phyloP scores from a whole-genome alignment of 23 red algal genomes.

The Gracilaria vermiculophylla region DNA sequence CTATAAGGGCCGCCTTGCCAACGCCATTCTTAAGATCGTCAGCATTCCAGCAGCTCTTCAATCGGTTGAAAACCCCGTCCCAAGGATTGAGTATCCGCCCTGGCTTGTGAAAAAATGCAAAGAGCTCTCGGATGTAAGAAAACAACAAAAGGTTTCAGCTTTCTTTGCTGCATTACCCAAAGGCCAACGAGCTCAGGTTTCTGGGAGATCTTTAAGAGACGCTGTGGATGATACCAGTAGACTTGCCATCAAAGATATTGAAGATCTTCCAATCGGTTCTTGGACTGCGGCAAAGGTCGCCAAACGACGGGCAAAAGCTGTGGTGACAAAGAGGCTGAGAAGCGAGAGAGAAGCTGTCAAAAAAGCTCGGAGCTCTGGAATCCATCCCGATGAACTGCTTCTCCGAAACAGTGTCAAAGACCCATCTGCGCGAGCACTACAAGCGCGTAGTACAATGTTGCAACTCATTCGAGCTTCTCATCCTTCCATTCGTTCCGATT shows the following conservation, averaged over 20 bases:
- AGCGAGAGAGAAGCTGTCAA: neutral
- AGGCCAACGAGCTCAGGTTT: neutral
- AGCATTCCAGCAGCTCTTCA: constrained; percentile 94
- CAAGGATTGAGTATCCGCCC: constrained; percentile 82
- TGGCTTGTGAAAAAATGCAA: constrained; percentile 79
- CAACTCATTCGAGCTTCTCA: constrained; percentile 32
- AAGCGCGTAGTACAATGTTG: constrained; percentile 12
- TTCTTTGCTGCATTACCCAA: constrained; percentile 70
- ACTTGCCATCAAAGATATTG: constrained; percentile 61
- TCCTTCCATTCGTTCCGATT: constrained; percentile 55
- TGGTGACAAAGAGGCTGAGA: constrained; percentile 32
- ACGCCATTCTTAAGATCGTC: constrained; percentile 89
- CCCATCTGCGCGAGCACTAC: constrained; percentile 2
- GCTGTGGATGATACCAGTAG: constrained; percentile 27
- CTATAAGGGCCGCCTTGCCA: constrained; percentile 85
- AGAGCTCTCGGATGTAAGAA: constrained; percentile 60
- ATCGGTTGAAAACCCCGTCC: constrained; percentile 82
- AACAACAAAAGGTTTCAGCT: constrained; percentile 68
- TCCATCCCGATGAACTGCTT: neutral
- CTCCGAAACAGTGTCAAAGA: constrained; percentile 18
- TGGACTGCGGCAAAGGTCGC: constrained; percentile 53
- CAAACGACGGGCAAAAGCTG: constrained; percentile 16
- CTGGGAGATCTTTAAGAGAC: constrained; percentile 17
- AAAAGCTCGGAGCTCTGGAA: neutral
- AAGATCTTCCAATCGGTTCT: constrained; percentile 45